A percentile compares a stretch with the other conserved stretches of the same genome.
These are phyloP conservation scores for Sugiyamaella marilandica DNA, from an alignment of 805 yeast genomes.

Conservation along the genomic window DNA sequence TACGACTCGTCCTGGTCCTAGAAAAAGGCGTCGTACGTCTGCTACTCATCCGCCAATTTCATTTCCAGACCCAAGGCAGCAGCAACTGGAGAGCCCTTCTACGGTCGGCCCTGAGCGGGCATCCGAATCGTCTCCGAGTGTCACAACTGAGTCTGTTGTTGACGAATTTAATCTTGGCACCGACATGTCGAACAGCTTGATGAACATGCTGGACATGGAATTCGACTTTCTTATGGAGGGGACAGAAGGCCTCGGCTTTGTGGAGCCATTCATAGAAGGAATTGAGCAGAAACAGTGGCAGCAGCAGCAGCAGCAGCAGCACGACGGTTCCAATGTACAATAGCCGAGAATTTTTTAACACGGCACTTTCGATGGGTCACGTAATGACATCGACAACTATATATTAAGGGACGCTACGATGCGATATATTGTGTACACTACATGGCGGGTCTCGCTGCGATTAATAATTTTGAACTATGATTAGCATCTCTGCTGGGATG, in stretches of 20 bases:
- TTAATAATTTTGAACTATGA: no score
- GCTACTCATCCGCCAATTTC: not conserved
- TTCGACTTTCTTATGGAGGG: slow-evolving; percentile 29
- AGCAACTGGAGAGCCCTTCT: not conserved
- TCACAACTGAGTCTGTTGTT: not conserved
- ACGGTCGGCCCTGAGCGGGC: not conserved
- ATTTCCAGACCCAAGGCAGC: not conserved
- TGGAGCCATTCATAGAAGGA: slow-evolving; percentile 28
- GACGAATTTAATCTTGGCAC: not conserved
- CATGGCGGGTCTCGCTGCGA: no score
- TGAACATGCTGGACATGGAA: slow-evolving; percentile 23
- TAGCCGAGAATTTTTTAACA: not conserved
- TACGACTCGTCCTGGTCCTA: not conserved
- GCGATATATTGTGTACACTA: no score
- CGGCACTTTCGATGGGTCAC: no score
- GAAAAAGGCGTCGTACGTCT: not conserved
- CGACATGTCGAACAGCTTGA: slow-evolving; percentile 6
- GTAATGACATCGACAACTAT: no score
- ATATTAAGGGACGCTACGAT: no score
- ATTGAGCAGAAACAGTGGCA: slow-evolving; percentile 25
- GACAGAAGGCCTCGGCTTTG: slow-evolving; percentile 28
- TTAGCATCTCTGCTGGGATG: no score
- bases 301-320: slow-evolving; percentile 12
- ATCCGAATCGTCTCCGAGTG: not conserved
- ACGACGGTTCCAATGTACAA: not conserved